Conservation (phyloP, 106 monocot genomes). For the Cymbidium sinense region DNA sequence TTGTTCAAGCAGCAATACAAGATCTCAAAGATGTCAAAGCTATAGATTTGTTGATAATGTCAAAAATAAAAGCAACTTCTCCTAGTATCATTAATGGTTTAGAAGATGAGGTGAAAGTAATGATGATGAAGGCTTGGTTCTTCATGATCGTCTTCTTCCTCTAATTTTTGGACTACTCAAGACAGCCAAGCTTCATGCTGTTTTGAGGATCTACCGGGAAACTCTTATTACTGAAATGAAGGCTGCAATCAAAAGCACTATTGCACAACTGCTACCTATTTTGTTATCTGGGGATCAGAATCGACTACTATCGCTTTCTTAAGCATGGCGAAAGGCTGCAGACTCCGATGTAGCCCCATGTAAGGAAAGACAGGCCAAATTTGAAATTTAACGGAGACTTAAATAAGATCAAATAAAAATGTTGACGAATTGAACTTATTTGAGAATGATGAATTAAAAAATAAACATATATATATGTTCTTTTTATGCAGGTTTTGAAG, state of each 20-base stretch:
- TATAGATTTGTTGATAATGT: conserved; percentile 50
- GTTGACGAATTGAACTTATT: too few relatives aligned
- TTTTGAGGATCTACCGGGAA: conserved; percentile 84
- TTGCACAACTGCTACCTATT: conserved; percentile 83
- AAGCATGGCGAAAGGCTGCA: too few relatives aligned
- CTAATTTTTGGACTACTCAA: conserved; percentile 81
- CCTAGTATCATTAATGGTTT: conserved; percentile 41
- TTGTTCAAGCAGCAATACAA: conserved; percentile 73
- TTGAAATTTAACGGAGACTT: too few relatives aligned
- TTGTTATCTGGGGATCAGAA: conserved; percentile 57
- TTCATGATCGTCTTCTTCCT: conserved; percentile 84
- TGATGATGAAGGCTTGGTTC: conserved; percentile 62
- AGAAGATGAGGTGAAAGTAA: conserved; percentile 57
- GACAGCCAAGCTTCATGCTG: conserved; percentile 84
- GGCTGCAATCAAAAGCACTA: conserved; percentile 86
- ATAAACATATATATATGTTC: too few relatives aligned
- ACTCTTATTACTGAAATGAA: conserved; percentile 92
- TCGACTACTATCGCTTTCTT: too few relatives aligned
- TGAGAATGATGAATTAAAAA: too few relatives aligned
- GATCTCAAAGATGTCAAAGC: conserved; percentile 57
- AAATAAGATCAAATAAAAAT: too few relatives aligned
- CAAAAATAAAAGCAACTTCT: conserved; percentile 45
- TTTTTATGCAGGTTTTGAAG: too few relatives aligned
- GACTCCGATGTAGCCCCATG: too few relatives aligned
- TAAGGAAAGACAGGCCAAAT: too few relatives aligned